Conservation (phyloP, 75 land plant species). For the Larix kaempferi region DNA sequence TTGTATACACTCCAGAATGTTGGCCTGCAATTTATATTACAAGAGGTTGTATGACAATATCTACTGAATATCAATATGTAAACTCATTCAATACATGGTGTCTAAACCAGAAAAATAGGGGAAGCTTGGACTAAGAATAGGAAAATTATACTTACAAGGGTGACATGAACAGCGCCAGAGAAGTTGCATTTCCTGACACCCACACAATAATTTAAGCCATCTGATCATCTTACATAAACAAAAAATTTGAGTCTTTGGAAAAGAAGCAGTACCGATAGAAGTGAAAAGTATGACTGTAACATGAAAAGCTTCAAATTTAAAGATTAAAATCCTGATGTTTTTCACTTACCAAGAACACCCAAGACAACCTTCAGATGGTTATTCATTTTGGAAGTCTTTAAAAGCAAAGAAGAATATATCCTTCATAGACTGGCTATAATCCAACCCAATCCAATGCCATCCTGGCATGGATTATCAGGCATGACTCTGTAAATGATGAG, state of each 20-base stretch:
- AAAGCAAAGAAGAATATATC: not conserved
- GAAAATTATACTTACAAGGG: conserved; percentile 53
- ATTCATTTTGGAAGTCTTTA: not conserved
- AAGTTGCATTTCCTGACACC: conserved; percentile 49
- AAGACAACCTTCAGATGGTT: not conserved
- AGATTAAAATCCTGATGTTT: not conserved
- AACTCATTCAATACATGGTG: too few species aligned
- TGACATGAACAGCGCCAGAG: conserved; percentile 54
- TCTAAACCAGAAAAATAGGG: too few species aligned
- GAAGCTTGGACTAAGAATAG: not conserved
- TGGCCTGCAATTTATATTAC: conserved; percentile 29
- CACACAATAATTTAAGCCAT: not conserved
- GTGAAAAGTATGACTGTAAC: not conserved
- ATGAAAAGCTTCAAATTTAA: not conserved
- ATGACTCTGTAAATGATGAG: too few species aligned
- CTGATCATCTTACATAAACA: not conserved
- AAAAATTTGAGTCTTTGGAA: not conserved
- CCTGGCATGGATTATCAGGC: not conserved
- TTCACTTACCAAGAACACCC: not conserved
- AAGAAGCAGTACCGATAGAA: not conserved
- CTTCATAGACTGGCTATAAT: not conserved
- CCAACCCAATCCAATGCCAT: not conserved
- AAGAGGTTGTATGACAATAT: too few species aligned
- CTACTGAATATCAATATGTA: too few species aligned
- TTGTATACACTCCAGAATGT: conserved; percentile 53